Conservation (phyloP, 768 basidiomycete genomes). For the Pleurotus pulmonarius region DNA sequence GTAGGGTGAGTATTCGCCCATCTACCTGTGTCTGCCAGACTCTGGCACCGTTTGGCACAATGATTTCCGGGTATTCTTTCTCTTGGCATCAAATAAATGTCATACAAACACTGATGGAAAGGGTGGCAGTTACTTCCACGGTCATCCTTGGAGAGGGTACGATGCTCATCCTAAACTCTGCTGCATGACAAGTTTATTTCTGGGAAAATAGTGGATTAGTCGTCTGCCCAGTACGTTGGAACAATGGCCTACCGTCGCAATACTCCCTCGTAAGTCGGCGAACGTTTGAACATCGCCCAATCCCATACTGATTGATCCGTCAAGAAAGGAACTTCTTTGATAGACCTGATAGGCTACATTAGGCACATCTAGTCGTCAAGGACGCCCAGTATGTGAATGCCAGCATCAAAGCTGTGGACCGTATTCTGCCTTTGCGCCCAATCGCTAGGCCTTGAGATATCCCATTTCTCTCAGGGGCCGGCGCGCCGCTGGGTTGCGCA, state of each 20-base stretch:
- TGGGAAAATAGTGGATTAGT: too few relatives aligned
- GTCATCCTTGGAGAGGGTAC: background rate
- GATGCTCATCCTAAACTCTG: background rate
- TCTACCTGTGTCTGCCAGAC: too few relatives aligned
- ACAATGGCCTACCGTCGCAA: background rate
- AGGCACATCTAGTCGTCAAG: slow-evolving; percentile 4
- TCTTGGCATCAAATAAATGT: background rate
- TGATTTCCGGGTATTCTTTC: background rate
- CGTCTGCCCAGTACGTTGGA: too few relatives aligned
- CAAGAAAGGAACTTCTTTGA: slow-evolving; percentile 6
- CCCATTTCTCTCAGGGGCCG: background rate
- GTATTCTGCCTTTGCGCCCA: background rate
- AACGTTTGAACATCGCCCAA: background rate
- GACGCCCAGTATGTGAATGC: slow-evolving; percentile 1
- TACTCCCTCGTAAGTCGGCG: background rate
- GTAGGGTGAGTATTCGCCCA: too few relatives aligned
- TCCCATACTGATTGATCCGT: slow-evolving; percentile 1
- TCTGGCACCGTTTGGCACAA: too few relatives aligned
- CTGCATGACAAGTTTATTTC: background rate
- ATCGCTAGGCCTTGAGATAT: background rate
- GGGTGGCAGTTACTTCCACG: background rate
- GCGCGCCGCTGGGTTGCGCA: background rate
- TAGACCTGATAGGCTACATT: too few relatives aligned
- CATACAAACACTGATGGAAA: background rate
- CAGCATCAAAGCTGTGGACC: background rate